phyloP scores from a whole-genome alignment of 2,329 filamentous ascomycete genomes.

The Aspergillus quadrilineatus region DNA sequence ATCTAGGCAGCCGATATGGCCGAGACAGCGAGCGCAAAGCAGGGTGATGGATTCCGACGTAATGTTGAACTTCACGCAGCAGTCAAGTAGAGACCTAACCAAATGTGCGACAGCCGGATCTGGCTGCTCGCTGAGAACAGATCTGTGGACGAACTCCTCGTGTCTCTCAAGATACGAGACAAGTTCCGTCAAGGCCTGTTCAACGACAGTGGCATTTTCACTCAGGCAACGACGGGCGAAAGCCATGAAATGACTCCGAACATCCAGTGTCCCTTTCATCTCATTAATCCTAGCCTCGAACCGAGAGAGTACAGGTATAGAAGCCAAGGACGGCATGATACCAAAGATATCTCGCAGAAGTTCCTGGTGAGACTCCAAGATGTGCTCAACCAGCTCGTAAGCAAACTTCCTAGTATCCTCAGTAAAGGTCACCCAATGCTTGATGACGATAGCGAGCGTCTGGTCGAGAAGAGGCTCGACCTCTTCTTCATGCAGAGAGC shows the following conservation, averaged over 20 bases:
- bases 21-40: slow-evolving; percentile 78
- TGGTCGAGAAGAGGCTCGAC: slow-evolving; percentile 79
- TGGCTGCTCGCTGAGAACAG: slow-evolving; percentile 79
- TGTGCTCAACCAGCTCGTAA: slow-evolving; percentile 60
- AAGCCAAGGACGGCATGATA: slow-evolving; percentile 73
- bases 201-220: slow-evolving; percentile 82
- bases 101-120: slow-evolving; percentile 70
- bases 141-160: slow-evolving; percentile 75
- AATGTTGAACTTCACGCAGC: slow-evolving; percentile 74
- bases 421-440: slow-evolving; percentile 72
- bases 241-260: slow-evolving; percentile 65
- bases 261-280: slow-evolving; percentile 65
- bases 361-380: slow-evolving; percentile 63
- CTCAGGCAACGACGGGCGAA: slow-evolving; percentile 74
- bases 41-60: slow-evolving; percentile 65
- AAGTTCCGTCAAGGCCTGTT: slow-evolving; percentile 77
- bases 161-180: slow-evolving; percentile 68
- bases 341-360: slow-evolving; percentile 67
- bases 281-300: slow-evolving; percentile 65
- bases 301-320: slow-evolving; percentile 67
- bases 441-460: slow-evolving; percentile 81
- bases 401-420: slow-evolving; percentile 59
- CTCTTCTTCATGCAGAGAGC: slow-evolving; percentile 72
- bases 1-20: slow-evolving; percentile 86
- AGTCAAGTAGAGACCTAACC: slow-evolving; percentile 78